Conservation (phyloP, 1,139 yeast genomes). For the Yamadazyma dushanensis region DNA sequence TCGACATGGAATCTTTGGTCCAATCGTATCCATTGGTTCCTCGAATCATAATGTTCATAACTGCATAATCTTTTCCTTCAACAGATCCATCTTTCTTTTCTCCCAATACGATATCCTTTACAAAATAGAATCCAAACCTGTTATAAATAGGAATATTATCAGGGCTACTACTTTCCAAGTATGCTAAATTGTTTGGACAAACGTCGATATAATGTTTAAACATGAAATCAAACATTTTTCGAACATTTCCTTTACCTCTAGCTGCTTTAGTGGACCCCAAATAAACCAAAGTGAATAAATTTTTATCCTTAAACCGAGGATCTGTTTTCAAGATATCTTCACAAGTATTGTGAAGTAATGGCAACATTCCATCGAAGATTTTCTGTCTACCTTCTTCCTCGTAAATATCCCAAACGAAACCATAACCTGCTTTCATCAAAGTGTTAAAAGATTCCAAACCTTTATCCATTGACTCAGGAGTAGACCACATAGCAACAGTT, state of each 20-base stretch:
- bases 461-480: slow-evolving; percentile 45
- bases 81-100: slow-evolving; percentile 29
- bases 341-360: slow-evolving; percentile 53
- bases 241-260: slow-evolving; percentile 67
- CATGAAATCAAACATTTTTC: slow-evolving; percentile 58
- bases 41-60: slow-evolving; percentile 61
- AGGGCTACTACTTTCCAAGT: slow-evolving; percentile 59
- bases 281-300: slow-evolving; percentile 59
- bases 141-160: slow-evolving; percentile 58
- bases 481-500: slow-evolving; percentile 64
- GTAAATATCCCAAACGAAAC: slow-evolving; percentile 49
- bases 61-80: slow-evolving; percentile 49
- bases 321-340: slow-evolving; percentile 37
- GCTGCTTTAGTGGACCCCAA: slow-evolving; percentile 59
- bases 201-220: slow-evolving; percentile 52
- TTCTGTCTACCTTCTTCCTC: slow-evolving; percentile 56
- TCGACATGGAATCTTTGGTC: slow-evolving; percentile 23
- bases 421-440: slow-evolving; percentile 58
- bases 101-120: slow-evolving; percentile 52
- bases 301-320: slow-evolving; percentile 36
- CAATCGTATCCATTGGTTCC: slow-evolving; percentile 45
- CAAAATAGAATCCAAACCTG: slow-evolving; percentile 54
- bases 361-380: slow-evolving; percentile 57
- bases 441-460: slow-evolving; percentile 53
- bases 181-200: slow-evolving; percentile 40